Conservation (phyloP, 2,329 filamentous ascomycete species). For the Botryotinia narcissicola region DNA sequence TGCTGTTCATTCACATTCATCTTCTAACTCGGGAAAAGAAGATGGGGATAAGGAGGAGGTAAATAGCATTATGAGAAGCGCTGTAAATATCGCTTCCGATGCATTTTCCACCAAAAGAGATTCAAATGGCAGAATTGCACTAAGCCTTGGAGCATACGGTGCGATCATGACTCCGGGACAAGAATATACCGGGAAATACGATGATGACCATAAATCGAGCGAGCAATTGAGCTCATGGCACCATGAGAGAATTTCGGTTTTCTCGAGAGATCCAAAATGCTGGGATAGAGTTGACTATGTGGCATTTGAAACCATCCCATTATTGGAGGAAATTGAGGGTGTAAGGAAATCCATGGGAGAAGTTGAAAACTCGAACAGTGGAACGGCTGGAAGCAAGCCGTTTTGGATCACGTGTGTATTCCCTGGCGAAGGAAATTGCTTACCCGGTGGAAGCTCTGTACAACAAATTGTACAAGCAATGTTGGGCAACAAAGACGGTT, state of each 20-base stretch:
- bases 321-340: constrained; percentile 60
- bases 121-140: constrained; percentile 43
- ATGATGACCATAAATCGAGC: constrained; percentile 46
- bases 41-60: constrained; percentile 39
- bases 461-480: constrained; percentile 44
- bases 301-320: constrained; percentile 65
- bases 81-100: constrained; percentile 40
- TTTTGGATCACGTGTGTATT: constrained; percentile 65
- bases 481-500: constrained; percentile 30
- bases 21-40: neutral
- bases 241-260: constrained; percentile 50
- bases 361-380: constrained; percentile 3
- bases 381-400: constrained; percentile 10
- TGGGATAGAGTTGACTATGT: constrained; percentile 49
- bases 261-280: constrained; percentile 36
- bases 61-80: constrained; percentile 44
- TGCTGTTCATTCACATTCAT: constrained; percentile 8
- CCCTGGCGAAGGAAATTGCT: constrained; percentile 49
- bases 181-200: constrained; percentile 64
- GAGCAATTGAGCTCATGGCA: constrained; percentile 56
- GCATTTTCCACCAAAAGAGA: constrained; percentile 32
- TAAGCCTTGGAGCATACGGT: constrained; percentile 65
- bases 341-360: constrained; percentile 46
- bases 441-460: constrained; percentile 56
- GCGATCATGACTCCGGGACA: constrained; percentile 64